Percentiles rank a stretch among this genome's conserved stretches.
phyloP scores from a whole-genome alignment of 2,329 filamentous ascomycete species.

The Neopestalotiopsis clavispora region DNA sequence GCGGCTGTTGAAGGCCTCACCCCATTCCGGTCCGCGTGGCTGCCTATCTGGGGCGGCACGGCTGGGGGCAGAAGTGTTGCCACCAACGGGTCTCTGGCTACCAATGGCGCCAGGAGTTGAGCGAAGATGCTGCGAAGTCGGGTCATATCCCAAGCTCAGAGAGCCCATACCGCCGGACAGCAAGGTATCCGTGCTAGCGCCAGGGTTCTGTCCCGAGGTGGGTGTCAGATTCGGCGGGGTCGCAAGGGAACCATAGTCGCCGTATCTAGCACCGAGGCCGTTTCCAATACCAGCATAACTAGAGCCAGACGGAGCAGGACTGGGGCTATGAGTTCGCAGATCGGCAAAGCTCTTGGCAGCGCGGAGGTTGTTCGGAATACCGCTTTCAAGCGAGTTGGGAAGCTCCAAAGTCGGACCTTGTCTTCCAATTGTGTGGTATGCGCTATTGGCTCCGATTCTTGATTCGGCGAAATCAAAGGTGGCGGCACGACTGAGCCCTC shows the following conservation, averaged over 20 bases:
- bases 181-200: conserved; percentile 36
- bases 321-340: conserved; percentile 91
- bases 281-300: conserved; percentile 68
- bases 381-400: conserved; percentile 74
- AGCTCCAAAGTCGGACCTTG: conserved; percentile 87
- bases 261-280: conserved; percentile 43
- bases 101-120: conserved; percentile 65
- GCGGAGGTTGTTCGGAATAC: conserved; percentile 79
- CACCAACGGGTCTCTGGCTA: conserved; percentile 64
- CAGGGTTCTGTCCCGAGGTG: conserved; percentile 38
- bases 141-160: conserved; percentile 58
- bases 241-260: conserved; percentile 36
- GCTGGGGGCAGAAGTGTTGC: conserved; percentile 40
- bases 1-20: conserved; percentile 57
- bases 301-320: conserved; percentile 85
- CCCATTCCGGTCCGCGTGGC: conserved; percentile 69
- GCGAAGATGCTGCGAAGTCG: conserved; percentile 41
- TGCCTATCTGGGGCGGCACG: conserved; percentile 63
- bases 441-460: conserved; percentile 60
- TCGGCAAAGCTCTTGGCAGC: conserved; percentile 97
- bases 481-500: conserved; percentile 89
- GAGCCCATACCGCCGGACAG: conserved; percentile 41
- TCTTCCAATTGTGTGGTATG: conserved; percentile 78
- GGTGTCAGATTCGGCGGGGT: conserved; percentile 40
- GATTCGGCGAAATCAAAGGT: conserved; percentile 94